Base-by-base conservation (phyloP, 805 yeast species). In the Alloascoidea africana region DNA sequence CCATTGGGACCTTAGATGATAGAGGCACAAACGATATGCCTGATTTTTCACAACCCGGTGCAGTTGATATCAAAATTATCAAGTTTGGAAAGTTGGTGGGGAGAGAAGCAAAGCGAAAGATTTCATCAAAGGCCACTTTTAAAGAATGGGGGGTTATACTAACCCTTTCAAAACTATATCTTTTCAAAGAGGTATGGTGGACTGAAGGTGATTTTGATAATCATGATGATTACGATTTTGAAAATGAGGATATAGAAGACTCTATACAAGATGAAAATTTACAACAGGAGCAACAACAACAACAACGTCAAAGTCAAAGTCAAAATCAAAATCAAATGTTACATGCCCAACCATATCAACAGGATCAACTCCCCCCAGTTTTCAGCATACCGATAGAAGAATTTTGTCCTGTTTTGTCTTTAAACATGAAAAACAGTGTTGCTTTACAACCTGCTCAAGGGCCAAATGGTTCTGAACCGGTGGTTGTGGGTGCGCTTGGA, bases 101-200 rank as follows among this genome's bases (percentile, higher is more conserved):
- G 8, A 49, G 55, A 6, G 66, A 62, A 41, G 46, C 45, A 17
- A 55, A 52, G 41, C 48, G 54, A 34, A 44, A 47, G 44, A 36
- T 48, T 14, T 51, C 47, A 16, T 49, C 51, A n/a, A 52, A 46
- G 37, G 46, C 46, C 3, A 44, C 46, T 5, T 58, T 60, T 62
- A 50, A 54, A 16, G 61, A 58, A 35, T 60, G 63, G 61, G 68
- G 68, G 5, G 63, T 57, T 1, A 46, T 62, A 8, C 47, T 62
- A 27, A 63, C 68, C 2, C 52, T 58, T 6, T 55, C 64, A 4
- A 58, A 59, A 37, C 52, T 63, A 3, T 62, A 62, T 39, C 44
- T 62, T 27, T 62, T 62, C 46, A 57, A 58, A 37, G 61, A 60
- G 37, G 49, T 50, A 1, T 37, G 50, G 2, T 59, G 65, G 64